Conservation (phyloP, 2,329 filamentous ascomycete species). For the Celoporthe dispersa region DNA sequence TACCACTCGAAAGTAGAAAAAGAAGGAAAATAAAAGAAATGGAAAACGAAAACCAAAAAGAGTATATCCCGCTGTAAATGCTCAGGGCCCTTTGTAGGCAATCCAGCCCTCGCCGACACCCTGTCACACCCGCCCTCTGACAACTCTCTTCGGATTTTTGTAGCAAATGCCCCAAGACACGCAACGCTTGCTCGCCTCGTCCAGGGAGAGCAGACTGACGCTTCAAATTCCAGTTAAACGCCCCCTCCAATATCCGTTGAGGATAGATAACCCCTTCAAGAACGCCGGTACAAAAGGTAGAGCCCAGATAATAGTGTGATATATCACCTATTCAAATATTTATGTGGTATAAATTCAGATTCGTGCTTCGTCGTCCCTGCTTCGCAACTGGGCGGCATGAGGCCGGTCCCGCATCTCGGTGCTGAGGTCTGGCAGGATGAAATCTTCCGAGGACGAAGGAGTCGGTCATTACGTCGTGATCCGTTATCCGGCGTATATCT, state of each 20-base stretch:
- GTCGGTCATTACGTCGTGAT: conserved; percentile 27
- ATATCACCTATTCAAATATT: conserved; percentile 19
- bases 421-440: conserved; percentile 19
- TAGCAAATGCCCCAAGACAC: conserved; percentile 3
- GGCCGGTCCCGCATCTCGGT: conserved; percentile 9
- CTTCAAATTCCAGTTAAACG: conserved; percentile 19
- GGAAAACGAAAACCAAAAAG: not conserved
- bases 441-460: conserved; percentile 22
- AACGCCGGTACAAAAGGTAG: conserved; percentile 26
- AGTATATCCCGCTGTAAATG: conserved; percentile 4
- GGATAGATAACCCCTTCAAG: conserved; percentile 17
- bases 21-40: not conserved
- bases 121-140: not conserved
- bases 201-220: not conserved
- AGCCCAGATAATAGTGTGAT: conserved; percentile 12
- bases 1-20: conserved; percentile 8
- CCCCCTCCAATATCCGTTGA: conserved; percentile 20
- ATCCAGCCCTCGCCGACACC: not conserved
- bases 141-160: too few relatives aligned
- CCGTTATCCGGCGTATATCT: conserved; percentile 18
- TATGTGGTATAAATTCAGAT: conserved; percentile 22
- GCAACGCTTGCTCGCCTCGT: conserved; percentile 11
- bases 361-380: conserved; percentile 28
- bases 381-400: conserved; percentile 28
- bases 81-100: not conserved